These are phyloP conservation scores for Diaporthe citri DNA, from an alignment of 2,329 filamentous ascomycete species.

Conservation along the genomic window DNA sequence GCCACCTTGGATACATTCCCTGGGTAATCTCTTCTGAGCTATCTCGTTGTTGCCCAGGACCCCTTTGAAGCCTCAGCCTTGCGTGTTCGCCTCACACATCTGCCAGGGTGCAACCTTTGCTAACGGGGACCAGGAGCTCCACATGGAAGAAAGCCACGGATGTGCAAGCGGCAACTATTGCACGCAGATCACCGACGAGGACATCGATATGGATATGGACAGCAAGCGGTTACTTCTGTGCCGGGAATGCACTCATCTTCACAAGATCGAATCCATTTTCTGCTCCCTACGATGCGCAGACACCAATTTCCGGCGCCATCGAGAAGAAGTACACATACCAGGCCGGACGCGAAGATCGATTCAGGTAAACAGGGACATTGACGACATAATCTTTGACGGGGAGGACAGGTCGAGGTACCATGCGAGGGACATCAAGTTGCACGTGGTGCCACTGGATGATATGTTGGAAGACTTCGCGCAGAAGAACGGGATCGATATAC, in stretches of 20 bases:
- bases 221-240: conserved; percentile 46
- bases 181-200: conserved; percentile 43
- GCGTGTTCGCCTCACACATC: not conserved
- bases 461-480: conserved; percentile 41
- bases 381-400: conserved; percentile 40
- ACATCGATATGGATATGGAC: conserved; percentile 42
- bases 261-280: conserved; percentile 47
- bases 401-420: conserved; percentile 41
- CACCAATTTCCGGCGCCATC: conserved; percentile 49
- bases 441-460: conserved; percentile 41
- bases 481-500: conserved; percentile 31
- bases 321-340: conserved; percentile 49
- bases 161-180: conserved; percentile 46
- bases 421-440: conserved; percentile 41
- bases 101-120: conserved; percentile 16
- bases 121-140: conserved; percentile 41
- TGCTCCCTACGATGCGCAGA: conserved; percentile 50
- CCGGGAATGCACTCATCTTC: conserved; percentile 48
- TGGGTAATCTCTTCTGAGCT: no score
- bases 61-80: not conserved
- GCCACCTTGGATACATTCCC: not conserved
- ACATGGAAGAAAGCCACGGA: conserved; percentile 44
- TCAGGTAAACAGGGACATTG: conserved; percentile 38
- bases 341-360: conserved; percentile 40
- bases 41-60: not conserved